phyloP scores from a whole-genome alignment of 192 early-diverging fungal genomes.

The Piromyces finnis region DNA sequence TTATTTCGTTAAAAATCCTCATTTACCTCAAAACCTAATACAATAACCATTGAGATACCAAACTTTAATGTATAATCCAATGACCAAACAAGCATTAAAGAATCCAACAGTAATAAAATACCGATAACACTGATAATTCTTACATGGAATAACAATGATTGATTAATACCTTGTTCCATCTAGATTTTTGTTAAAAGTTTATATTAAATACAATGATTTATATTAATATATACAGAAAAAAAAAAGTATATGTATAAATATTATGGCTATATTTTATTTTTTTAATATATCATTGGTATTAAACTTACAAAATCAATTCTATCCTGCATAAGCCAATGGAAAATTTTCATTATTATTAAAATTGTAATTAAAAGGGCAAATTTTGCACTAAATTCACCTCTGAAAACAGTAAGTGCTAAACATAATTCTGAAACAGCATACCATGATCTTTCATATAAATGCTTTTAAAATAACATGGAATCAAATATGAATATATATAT shows the following conservation, averaged over 20 bases:
- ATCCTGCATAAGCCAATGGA: slow-evolving; percentile 91
- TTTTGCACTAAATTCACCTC: slow-evolving; percentile 79
- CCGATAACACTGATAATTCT: slow-evolving; percentile 47
- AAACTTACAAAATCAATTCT: slow-evolving; percentile 61
- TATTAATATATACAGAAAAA: not conserved
- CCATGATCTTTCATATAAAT: slow-evolving; percentile 95
- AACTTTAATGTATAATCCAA: slow-evolving; percentile 33
- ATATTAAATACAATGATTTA: no score
- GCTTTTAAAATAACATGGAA: slow-evolving; percentile 36
- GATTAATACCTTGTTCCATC: slow-evolving; percentile 67
- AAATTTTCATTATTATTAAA: slow-evolving; percentile 82
- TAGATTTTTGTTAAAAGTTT: no score
- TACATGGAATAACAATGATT: slow-evolving; percentile 46
- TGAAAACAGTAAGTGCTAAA: slow-evolving; percentile 87
- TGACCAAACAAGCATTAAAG: slow-evolving; percentile 55
- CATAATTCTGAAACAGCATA: slow-evolving; percentile 93
- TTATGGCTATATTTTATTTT: no score
- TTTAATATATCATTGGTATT: no score
- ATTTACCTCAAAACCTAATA: slow-evolving; percentile 95
- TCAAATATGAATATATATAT: no score
- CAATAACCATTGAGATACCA: slow-evolving; percentile 84
- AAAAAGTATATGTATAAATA: not conserved
- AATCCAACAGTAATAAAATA: slow-evolving; percentile 49
- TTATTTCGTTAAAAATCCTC: no score
- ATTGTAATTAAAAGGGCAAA: slow-evolving; percentile 71